Percentiles rank a stretch among this genome's conserved stretches.
These are phyloP conservation scores for Lasiodiplodia hormozganensis DNA, from an alignment of 2,329 filamentous ascomycete species.

Conservation along the genomic window DNA sequence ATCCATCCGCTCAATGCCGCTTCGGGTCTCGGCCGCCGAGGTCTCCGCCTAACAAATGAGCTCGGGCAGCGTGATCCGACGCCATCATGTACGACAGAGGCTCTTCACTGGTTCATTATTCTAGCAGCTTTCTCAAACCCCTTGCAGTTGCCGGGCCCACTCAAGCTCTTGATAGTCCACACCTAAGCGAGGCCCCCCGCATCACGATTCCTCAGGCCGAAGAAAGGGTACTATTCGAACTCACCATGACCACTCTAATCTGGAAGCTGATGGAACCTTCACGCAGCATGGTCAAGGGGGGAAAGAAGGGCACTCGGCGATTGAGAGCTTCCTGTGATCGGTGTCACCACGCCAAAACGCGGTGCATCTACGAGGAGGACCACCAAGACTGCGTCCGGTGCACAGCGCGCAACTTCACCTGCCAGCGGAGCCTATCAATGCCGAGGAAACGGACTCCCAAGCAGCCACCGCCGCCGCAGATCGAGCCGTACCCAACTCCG, in stretches of 20 bases:
- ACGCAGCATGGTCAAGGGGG: constrained; percentile 4
- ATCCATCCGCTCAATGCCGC: not conserved
- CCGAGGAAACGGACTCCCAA: not conserved
- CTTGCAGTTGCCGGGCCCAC: not conserved
- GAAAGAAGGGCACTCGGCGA: not conserved
- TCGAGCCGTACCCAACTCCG: not conserved
- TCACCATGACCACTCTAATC: not conserved
- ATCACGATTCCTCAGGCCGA: not conserved
- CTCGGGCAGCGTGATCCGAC: not conserved
- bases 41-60: not conserved
- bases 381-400: constrained; percentile 3
- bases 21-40: not conserved
- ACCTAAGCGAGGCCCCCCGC: no score
- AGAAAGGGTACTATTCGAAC: not conserved
- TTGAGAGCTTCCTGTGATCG: constrained; percentile 6
- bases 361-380: constrained; percentile 4
- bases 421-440: not conserved
- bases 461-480: not conserved
- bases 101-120: not conserved
- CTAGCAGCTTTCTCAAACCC: not conserved
- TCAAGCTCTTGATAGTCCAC: no score
- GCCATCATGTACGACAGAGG: not conserved
- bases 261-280: not conserved
- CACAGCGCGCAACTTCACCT: not conserved
- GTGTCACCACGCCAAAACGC: not conserved